Conservation (phyloP, 116 monocot species). For the Dioscorea cayenensis region DNA sequence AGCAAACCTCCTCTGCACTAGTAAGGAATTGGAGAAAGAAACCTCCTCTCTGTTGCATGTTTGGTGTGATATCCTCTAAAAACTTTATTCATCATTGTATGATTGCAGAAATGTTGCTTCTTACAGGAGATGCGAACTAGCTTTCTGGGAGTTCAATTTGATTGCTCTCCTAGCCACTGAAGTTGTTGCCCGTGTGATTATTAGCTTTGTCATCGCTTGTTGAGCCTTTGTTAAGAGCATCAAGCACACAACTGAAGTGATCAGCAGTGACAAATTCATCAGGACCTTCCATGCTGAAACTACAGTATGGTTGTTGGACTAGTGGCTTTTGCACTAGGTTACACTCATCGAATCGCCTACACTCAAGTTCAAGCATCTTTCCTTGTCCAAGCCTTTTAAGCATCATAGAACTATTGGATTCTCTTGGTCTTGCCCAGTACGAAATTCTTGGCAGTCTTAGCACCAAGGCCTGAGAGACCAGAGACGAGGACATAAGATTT, state of each 20-base stretch:
- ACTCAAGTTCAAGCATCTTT: slow-evolving; percentile 16
- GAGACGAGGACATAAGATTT: no score
- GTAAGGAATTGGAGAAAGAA: background rate
- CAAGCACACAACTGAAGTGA: no score
- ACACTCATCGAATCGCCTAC: slow-evolving; percentile 13
- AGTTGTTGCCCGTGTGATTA: no score
- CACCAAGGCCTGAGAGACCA: no score
- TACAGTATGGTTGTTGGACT: background rate
- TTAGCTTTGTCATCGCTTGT: no score
- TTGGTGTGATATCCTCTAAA: no score
- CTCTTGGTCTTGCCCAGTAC: no score
- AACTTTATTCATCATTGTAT: slow-evolving; percentile 8
- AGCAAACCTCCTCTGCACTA: background rate
- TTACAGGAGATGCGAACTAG: slow-evolving; percentile 40
- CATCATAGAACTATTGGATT: slow-evolving; percentile 7
- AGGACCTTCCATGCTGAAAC: slow-evolving; percentile 10
- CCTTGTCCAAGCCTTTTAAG: slow-evolving; percentile 19
- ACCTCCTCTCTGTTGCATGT: background rate
- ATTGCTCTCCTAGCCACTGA: slow-evolving; percentile 24
- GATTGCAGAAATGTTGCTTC: slow-evolving; percentile 31
- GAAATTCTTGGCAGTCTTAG: no score
- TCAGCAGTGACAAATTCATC: no score
- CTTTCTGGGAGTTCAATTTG: slow-evolving; percentile 57
- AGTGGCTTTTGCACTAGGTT: slow-evolving; percentile 4
- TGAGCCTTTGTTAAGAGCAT: no score